Conservation (phyloP, 2,329 filamentous ascomycete species). For the Colletotrichum godetiae region DNA sequence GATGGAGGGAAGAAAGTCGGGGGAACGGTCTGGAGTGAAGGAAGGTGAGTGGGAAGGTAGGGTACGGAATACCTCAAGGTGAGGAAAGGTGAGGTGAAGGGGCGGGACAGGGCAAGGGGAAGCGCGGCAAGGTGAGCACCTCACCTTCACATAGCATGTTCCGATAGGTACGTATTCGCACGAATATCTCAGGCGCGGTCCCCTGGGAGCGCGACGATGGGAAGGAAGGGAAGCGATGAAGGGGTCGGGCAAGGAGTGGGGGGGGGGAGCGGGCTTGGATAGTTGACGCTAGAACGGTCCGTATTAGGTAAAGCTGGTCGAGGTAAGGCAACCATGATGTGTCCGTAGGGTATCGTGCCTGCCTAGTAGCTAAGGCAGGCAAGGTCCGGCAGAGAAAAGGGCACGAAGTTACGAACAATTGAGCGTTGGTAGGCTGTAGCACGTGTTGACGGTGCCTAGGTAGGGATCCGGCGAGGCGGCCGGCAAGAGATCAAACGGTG, state of each 20-base stretch:
- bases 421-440: too few relatives aligned
- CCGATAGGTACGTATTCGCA: not conserved
- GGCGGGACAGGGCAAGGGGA: too few relatives aligned
- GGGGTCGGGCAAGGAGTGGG: not conserved
- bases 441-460: too few relatives aligned
- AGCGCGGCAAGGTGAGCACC: too few relatives aligned
- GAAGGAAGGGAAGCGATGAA: too few relatives aligned
- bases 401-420: not conserved
- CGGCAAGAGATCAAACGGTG: conserved; percentile 9
- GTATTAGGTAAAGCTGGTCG: not conserved
- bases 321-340: not conserved
- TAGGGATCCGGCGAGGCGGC: not conserved
- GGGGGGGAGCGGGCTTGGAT: not conserved
- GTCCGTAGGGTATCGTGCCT: too few relatives aligned
- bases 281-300: conserved; percentile 17
- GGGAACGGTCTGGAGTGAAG: not conserved
- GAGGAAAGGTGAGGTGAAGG: not conserved
- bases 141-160: too few relatives aligned
- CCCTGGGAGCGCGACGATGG: not conserved
- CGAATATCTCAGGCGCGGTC: not conserved
- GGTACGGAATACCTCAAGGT: not conserved
- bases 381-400: not conserved
- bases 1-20: not conserved
- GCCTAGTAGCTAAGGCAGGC: not conserved
- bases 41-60: not conserved